A percentile compares a stretch with the other conserved stretches of the same genome.
Conservation (phyloP, 345 rosid genomes). For the Passiflora organensis region DNA sequence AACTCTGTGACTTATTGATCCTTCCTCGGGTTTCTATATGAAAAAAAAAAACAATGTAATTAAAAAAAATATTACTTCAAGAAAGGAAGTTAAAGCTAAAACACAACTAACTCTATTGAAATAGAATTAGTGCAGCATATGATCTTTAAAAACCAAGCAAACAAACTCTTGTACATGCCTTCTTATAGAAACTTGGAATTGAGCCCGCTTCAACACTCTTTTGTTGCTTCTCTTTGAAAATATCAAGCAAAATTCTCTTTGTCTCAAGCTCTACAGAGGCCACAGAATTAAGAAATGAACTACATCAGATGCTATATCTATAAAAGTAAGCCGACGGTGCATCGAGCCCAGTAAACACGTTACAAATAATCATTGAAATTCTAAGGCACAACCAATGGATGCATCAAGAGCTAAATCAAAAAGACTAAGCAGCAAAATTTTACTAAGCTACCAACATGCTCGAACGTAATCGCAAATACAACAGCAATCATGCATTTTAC, state of each 20-base stretch:
- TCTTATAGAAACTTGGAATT: slow-evolving; percentile 91
- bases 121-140: neutral
- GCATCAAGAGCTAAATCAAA: too few relatives aligned
- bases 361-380: too few relatives aligned
- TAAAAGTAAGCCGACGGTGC: neutral
- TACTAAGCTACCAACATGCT: too few relatives aligned
- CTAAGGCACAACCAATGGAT: too few relatives aligned
- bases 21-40: slow-evolving; percentile 96
- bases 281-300: slow-evolving; percentile 1
- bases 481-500: too few relatives aligned
- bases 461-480: too few relatives aligned
- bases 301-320: neutral
- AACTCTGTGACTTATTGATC: slow-evolving; percentile 90
- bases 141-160: neutral
- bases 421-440: too few relatives aligned
- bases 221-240: slow-evolving; percentile 93
- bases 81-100: neutral
- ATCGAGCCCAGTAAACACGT: neutral
- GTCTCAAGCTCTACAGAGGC: slow-evolving; percentile 78
- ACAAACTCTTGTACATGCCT: slow-evolving; percentile 47
- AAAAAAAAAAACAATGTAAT: slow-evolving; percentile 11
- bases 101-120: neutral
- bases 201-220: slow-evolving; percentile 83
- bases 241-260: slow-evolving; percentile 95
- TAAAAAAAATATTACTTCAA: neutral